Evolutionary conservation across 164 flowering plant species (phyloP), one percentile per base, ranked within the genome.

Genomic region (Platanus orientalis): DNA sequence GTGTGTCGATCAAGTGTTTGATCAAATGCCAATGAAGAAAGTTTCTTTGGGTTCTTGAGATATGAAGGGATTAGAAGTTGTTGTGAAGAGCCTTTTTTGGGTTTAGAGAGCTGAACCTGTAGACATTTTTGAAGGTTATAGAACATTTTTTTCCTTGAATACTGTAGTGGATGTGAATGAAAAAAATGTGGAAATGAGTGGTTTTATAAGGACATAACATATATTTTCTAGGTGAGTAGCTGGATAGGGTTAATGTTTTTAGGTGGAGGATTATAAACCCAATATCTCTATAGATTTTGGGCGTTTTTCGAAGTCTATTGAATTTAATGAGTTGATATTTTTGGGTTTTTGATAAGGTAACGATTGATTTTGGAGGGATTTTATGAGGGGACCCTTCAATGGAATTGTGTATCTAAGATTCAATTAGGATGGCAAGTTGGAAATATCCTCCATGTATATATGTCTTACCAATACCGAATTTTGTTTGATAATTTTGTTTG

Each of bases 101-200:
- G 72, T 79, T 83, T 91, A 14, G 68, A 78, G 62, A 91, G 68
- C 65, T 71, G 80, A 23, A 67, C 70, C 40, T 76, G 80, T 44
- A 90, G 69, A 45, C 83, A 69, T 71, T 81, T 87, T 27, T 76
- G 85, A 28, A 82, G 61, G 44, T 47, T 60, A n/a, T 52, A 74
- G 23, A 57, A 70, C 82, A 57, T 64, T 25, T 52, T 78, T 36
- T 2, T 6, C 16, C 47, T 9, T 42, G 17, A 34, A 34, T 34
- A 34, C 7, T 42, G 13, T 2, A 42, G 47, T 42, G 47, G 47
- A 42, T 2, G 10, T 4, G 13, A 3, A 10, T 2, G 16, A 45
- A 19, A 45, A 5, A 45, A 17, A 45, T 14, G 20, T 2, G 19
- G n/a, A 45, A 19, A 2, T 14, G 47, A 16, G 47, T 11, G 47